phyloP scores from a whole-genome alignment of 148 eudicot genomes.

The Talinum fruticosum region DNA sequence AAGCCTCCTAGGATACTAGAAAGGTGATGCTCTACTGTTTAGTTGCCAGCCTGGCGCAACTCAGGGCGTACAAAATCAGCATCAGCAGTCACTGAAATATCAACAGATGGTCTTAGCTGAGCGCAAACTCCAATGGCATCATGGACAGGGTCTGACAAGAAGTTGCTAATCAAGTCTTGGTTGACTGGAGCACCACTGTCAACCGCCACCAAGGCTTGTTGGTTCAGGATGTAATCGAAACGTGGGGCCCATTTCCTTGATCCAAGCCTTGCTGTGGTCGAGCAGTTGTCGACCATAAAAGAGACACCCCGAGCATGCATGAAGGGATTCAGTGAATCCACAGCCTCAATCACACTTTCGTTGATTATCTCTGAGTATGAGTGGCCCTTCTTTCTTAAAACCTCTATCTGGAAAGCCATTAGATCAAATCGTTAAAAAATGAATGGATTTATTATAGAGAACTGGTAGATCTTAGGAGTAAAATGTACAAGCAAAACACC shows the following conservation, averaged over 20 bases:
- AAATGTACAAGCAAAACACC: too few species aligned
- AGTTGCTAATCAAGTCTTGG: conserved; percentile 80
- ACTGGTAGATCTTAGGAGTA: too few species aligned
- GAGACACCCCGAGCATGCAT: conserved; percentile 99
- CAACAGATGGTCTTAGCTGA: conserved; percentile 84
- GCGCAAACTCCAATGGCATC: conserved; percentile 90
- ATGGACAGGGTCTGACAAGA: conserved; percentile 85
- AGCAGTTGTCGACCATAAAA: conserved; percentile 96
- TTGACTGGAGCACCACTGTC: conserved; percentile 65
- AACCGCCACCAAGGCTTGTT: conserved; percentile 91
- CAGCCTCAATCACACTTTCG: conserved; percentile 97
- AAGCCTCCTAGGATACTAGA: too few species aligned
- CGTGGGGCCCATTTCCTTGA: conserved; percentile 99
- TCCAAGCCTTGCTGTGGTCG: conserved; percentile 94
- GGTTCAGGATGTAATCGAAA: conserved; percentile 79
- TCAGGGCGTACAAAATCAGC: conserved; percentile 98
- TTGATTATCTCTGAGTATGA: conserved; percentile 95
- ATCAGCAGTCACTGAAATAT: conserved; percentile 83
- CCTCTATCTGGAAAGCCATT: conserved; percentile 55
- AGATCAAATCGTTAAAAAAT: not conserved
- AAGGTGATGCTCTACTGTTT: too few species aligned
- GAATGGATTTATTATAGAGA: too few species aligned
- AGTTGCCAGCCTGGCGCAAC: conserved; percentile 49
- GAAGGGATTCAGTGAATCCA: conserved; percentile 95
- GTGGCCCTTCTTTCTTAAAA: conserved; percentile 95